Base-by-base conservation (phyloP, 2,329 filamentous ascomycete genomes). In the Trichophyton verrucosum region DNA sequence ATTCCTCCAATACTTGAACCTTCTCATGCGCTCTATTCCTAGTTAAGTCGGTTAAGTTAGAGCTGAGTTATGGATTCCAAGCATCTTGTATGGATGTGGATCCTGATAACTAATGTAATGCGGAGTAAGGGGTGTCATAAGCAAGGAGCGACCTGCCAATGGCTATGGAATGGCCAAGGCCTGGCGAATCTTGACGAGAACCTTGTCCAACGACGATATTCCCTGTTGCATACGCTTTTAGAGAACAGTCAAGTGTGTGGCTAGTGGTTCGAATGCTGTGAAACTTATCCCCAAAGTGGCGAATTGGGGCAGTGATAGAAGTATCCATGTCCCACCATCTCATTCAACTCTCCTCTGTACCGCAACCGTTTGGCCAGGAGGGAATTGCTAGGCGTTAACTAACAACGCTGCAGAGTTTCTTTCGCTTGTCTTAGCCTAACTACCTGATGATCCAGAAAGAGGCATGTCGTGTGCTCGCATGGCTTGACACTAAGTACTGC, bases 271-370 rank as follows among this genome's bases (percentile, higher is more conserved):
- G n/a, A 30, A n/a, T 9, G 15, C 51, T 7, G 27, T 33, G 51
- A 36, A 33, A 55, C 51, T 55, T 55, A 55, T 55, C 51, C 27
- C 33, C 51, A 55, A 55, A 55, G 51, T 55, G 51, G 51, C 51
- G 51, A 55, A 55, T 55, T 15, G 27, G 51, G 51, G 51, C 27
- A 55, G 51, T 55, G 51, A 55, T 30, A 9, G 24, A 36, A 11
- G 51, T 33, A 55, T 36, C 51, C 51, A 55, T 38, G 51, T 55
- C 51, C 7, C 51, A 55, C 51, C 51, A 55, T 17, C 24, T 51
- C 24, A n/a, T 22, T 51, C 24, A 36, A 55, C n/a, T 2, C 24
- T 55, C 7, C 51, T 38, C 24, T 3, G 46, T 24, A 51, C 46
- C 13, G 46, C 46, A 51, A 15, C 22, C 11, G 20, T 51, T 51